Percentiles rank a stretch among this genome's conserved stretches.
These are phyloP conservation scores for Sugiyamaella grinbergsii DNA, from an alignment of 1,139 yeast species.

Conservation along the genomic window DNA sequence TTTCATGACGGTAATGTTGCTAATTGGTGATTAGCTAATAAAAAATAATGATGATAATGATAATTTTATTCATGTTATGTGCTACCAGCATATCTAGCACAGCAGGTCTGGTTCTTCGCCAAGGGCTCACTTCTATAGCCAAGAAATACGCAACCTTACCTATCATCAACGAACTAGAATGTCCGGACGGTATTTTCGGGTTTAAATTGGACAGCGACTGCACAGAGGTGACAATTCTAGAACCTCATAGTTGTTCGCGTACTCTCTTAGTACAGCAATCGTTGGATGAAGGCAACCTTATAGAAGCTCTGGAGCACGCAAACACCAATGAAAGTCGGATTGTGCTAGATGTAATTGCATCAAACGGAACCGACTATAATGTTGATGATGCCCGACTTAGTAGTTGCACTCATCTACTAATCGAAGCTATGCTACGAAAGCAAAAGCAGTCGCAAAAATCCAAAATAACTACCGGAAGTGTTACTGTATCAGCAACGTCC, in stretches of 20 bases:
- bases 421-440: conserved; percentile 14
- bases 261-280: conserved; percentile 11
- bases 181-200: conserved; percentile 16
- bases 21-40: not conserved
- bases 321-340: conserved; percentile 14
- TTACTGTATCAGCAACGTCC: not conserved
- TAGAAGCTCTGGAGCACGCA: conserved; percentile 11
- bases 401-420: conserved; percentile 13
- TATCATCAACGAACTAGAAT: conserved; percentile 11
- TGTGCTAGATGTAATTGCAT: conserved; percentile 1
- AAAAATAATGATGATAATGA: not conserved
- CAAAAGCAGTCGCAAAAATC: not conserved
- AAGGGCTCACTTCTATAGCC: not conserved
- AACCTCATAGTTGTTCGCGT: conserved; percentile 3
- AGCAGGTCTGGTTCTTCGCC: conserved; percentile 4
- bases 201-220: conserved; percentile 11
- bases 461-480: not conserved
- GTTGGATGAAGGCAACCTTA: conserved; percentile 13
- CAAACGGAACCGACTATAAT: conserved; percentile 8
- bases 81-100: not conserved
- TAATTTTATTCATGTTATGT: not conserved
- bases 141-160: conserved; percentile 1
- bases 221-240: conserved; percentile 1
- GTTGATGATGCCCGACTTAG: conserved; percentile 11
- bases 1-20: not conserved